Evolutionary conservation across 371 early-diverging fungal genomes (phyloP).

Genomic region (Globomyces sp.): DNA sequence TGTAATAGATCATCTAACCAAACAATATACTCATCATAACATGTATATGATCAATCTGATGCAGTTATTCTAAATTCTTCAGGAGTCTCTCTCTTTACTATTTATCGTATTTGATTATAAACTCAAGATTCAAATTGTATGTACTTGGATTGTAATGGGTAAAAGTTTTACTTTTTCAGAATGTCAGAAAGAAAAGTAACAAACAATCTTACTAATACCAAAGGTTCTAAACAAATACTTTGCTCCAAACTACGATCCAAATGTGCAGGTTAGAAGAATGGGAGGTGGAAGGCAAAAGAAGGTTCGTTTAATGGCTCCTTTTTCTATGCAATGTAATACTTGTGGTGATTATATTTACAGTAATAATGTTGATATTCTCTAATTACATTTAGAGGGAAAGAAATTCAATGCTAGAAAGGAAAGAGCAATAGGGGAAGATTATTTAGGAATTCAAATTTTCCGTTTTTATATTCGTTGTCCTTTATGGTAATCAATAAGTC

Average conservation of each 20-base stretch:
- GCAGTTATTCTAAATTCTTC: too few species aligned
- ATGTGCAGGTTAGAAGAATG: background rate
- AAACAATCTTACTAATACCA: too few species aligned
- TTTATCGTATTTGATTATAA: too few species aligned
- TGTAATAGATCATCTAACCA: too few species aligned
- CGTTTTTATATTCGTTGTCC: constrained; percentile 97
- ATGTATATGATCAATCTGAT: too few species aligned
- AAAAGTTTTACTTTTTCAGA: background rate
- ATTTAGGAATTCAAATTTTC: constrained; percentile 76
- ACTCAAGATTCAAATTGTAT: too few species aligned
- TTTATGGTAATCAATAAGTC: background rate
- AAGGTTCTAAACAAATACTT: constrained; percentile 11
- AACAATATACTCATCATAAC: too few species aligned
- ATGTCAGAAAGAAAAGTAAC: constrained; percentile 12
- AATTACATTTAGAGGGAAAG: constrained; percentile 61
- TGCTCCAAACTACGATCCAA: constrained; percentile 4
- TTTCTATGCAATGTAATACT: constrained; percentile 94
- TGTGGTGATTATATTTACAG: constrained; percentile 95
- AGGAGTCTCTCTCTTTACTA: too few species aligned
- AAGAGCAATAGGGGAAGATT: constrained; percentile 61
- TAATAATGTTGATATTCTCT: too few species aligned
- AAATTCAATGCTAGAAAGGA: constrained; percentile 98
- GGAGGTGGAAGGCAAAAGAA: constrained; percentile 50
- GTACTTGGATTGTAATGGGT: too few species aligned
- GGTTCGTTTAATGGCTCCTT: constrained; percentile 96